Base-by-base conservation (phyloP, 2,329 filamentous ascomycete genomes). In the Mycogone perniciosa region DNA sequence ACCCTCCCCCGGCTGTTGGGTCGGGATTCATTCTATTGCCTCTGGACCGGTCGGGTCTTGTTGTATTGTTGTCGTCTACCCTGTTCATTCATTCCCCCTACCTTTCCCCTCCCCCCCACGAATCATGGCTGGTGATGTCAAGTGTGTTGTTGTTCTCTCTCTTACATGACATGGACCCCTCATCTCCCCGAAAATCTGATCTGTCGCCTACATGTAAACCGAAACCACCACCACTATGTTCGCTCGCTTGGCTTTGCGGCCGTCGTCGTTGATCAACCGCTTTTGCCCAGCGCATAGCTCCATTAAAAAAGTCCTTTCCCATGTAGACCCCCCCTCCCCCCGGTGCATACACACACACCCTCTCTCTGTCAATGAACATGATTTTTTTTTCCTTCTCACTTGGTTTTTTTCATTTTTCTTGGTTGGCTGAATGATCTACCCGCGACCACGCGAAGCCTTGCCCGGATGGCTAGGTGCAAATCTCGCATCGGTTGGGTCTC, bases 181-280 rank as follows among this genome's bases (percentile, higher is more conserved):
- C 40, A 50, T 50, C 34, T 53, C 31, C 35, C 33, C 13, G 20
- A 48, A 41, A 56, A 56, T 51, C 42, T 56, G 56, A 57, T 53
- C 3, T 49, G 41, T 58, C 55, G 30, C 50, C 55, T 53, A 50
- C 55, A 52, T 38, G 30, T 31, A n/a, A 45, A 35, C 35, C 27
- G 13, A 11, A 31, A 13, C 30, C 20, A 51, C 30, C 20, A 51
- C 20, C n/a, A 38, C 30, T 27, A 7, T 34, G 20, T 31, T 31
- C 9, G 13, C 6, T 29, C 8, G 13, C 33, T 26, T 20, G 20
- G 20, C 20, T 20, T 20, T 20, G 20, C 20, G 20, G 20, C 20
- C 20, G 20, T 20, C 20, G 20, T 20, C 20, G 20, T 20, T 20
- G 20, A 20, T 20, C 20, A 20, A 20, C 20, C 20, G 20, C 20